Conservation (phyloP, 148 eudicot genomes). For the Amaranthus hypochondriacus region DNA sequence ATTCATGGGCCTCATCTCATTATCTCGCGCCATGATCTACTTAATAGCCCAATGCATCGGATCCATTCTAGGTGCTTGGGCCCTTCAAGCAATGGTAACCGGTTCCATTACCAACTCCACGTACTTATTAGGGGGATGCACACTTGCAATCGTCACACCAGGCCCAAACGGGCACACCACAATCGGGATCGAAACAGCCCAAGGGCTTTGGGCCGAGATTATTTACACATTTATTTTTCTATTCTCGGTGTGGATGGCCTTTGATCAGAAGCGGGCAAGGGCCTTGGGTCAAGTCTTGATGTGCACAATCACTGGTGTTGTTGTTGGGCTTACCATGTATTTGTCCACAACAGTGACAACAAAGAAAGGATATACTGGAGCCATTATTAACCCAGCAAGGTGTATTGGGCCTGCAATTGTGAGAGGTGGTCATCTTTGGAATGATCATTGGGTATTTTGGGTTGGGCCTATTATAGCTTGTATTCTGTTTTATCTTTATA, state of each 20-base stretch:
- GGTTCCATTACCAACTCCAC: constrained; percentile 7
- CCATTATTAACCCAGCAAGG: constrained; percentile 29
- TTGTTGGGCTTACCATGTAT: constrained; percentile 28
- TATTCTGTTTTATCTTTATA: constrained; percentile 15
- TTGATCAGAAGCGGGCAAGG: constrained; percentile 19
- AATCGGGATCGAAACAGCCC: constrained; percentile 18
- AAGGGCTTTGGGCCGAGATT: constrained; percentile 29
- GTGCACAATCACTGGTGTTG: constrained; percentile 23
- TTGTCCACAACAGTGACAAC: constrained; percentile 27
- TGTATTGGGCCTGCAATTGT: constrained; percentile 32
- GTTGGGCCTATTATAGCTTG: constrained; percentile 29
- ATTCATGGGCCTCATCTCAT: constrained; percentile 28
- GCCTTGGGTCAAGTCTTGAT: constrained; percentile 25
- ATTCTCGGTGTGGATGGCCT: constrained; percentile 25
- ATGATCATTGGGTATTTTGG: constrained; percentile 34
- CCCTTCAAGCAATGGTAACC: constrained; percentile 21
- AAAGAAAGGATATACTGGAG: constrained; percentile 24
- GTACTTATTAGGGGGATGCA: constrained; percentile 9
- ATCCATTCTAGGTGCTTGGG: constrained; percentile 23
- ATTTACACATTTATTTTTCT: constrained; percentile 26
- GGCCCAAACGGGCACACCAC: constrained; percentile 27
- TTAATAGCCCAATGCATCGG: constrained; percentile 32
- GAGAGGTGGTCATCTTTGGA: constrained; percentile 31
- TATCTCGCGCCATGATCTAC: constrained; percentile 25
- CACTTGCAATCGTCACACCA: too few species aligned